Conservation (phyloP, 2,329 filamentous ascomycete genomes). For the Paracoccidioides brasiliensis region DNA sequence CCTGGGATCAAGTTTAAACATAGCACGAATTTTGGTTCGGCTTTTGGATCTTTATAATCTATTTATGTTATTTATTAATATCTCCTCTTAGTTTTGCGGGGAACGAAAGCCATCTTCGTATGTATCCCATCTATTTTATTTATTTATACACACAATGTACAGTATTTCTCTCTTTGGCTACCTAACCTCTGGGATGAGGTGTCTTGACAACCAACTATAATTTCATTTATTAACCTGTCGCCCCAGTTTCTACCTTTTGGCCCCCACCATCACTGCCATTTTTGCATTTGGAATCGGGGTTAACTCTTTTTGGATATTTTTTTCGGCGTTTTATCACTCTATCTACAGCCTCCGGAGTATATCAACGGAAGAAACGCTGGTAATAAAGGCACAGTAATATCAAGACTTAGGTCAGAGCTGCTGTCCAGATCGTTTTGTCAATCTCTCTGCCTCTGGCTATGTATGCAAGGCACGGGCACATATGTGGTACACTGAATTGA, state of each 20-base stretch:
- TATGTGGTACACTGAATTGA: no score
- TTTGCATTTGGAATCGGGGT: no score
- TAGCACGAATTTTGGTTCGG: conserved; percentile 36
- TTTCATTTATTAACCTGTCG: neutral
- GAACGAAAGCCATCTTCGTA: neutral
- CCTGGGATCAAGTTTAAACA: conserved; percentile 34
- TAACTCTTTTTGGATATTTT: no score
- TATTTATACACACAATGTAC: neutral
- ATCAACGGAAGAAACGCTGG: no score
- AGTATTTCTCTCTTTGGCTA: neutral
- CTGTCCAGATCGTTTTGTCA: neutral
- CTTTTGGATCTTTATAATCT: conserved; percentile 23
- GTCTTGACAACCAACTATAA: neutral
- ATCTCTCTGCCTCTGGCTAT: neutral
- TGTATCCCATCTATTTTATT: neutral
- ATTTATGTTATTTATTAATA: neutral
- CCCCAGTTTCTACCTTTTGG: neutral
- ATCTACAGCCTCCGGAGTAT: no score
- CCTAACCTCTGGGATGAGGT: neutral
- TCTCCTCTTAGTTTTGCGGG: neutral
- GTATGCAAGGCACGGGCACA: no score
- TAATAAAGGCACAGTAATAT: no score
- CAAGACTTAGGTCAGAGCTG: no score
- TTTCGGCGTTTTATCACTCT: no score
- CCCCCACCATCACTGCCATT: no score